Evolutionary conservation across 2,329 filamentous ascomycete genomes (phyloP).

Genomic region (Septoria petroselini): DNA sequence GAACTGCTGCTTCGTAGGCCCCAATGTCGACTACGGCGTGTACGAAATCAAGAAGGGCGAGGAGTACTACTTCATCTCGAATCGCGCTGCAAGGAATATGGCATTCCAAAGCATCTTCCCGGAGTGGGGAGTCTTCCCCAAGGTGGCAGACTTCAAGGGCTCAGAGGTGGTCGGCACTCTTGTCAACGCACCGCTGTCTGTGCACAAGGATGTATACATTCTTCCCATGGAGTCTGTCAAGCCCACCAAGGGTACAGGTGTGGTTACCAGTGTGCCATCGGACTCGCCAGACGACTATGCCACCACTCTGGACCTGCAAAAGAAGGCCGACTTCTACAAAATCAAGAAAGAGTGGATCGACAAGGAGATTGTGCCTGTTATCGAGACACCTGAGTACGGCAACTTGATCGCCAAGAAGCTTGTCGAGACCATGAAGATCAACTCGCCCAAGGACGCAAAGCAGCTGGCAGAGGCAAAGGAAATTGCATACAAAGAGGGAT

Average conservation of each 20-base stretch:
- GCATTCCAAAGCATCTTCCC: conserved; percentile 86
- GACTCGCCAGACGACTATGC: conserved; percentile 96
- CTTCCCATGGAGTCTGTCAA: conserved; percentile 94
- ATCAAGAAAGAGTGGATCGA: conserved; percentile 97
- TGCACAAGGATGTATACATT: conserved; percentile 80
- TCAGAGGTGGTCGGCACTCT: conserved; percentile 82
- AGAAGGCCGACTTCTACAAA: conserved; percentile 94
- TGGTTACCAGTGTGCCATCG: conserved; percentile 92
- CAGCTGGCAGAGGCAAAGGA: conserved; percentile 93
- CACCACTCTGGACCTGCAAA: conserved; percentile 79
- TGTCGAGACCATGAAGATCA: conserved; percentile 91
- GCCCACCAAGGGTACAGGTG: conserved; percentile 90
- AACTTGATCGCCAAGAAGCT: conserved; percentile 78
- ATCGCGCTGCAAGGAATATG: conserved; percentile 89
- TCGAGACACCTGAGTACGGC: conserved; percentile 82
- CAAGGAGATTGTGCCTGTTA: conserved; percentile 82
- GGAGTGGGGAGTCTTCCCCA: conserved; percentile 69
- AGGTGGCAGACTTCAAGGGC: conserved; percentile 71
- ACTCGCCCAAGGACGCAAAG: conserved; percentile 90
- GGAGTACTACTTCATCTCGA: conserved; percentile 80
- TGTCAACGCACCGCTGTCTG: conserved; percentile 81
- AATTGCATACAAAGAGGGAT: conserved; percentile 93
- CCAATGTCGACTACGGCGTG: conserved; percentile 82
- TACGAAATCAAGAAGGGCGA: conserved; percentile 62
- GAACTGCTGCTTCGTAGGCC: conserved; percentile 91